Conservation (phyloP, 768 basidiomycete species). For the Fibroporia radiculosa region DNA sequence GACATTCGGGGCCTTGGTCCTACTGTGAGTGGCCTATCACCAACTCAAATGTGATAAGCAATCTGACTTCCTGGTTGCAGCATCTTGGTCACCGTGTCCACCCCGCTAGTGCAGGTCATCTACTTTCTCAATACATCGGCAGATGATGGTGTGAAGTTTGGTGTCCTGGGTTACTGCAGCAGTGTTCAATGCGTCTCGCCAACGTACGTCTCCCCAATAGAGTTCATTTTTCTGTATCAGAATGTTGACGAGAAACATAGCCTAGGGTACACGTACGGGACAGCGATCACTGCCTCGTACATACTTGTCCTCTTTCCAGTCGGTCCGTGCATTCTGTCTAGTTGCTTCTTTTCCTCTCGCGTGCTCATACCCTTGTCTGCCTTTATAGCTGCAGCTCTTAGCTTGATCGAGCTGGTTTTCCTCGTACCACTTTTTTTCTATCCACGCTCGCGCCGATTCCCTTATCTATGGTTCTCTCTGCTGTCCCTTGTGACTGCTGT, state of each 20-base stretch:
- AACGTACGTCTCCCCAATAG: no score
- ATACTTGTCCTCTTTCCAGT: conserved; percentile 7
- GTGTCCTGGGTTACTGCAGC: conserved; percentile 6
- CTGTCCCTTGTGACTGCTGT: conserved; percentile 4
- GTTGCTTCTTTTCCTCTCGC: not conserved
- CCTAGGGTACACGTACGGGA: conserved; percentile 4
- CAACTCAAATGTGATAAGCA: not conserved
- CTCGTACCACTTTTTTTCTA: conserved; percentile 4
- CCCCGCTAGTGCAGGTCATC: conserved; percentile 5
- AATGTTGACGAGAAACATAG: not conserved
- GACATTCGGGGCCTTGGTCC: conserved; percentile 4
- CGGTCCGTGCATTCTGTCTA: not conserved
- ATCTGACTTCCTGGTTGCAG: not conserved
- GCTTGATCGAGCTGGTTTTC: not conserved
- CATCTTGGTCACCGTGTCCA: conserved; percentile 7
- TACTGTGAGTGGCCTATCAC: conserved; percentile 8
- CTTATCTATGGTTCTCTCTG: not conserved
- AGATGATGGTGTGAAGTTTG: conserved; percentile 3
- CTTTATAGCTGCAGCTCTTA: conserved; percentile 5
- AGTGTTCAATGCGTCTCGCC: no score
- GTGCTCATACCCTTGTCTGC: not conserved
- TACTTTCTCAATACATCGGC: conserved; percentile 6
- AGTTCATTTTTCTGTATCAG: no score
- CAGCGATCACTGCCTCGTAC: not conserved
- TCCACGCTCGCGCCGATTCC: not conserved